Evolutionary conservation across 148 eudicot species (phyloP).

Genomic region (Rhododendron henanense): DNA sequence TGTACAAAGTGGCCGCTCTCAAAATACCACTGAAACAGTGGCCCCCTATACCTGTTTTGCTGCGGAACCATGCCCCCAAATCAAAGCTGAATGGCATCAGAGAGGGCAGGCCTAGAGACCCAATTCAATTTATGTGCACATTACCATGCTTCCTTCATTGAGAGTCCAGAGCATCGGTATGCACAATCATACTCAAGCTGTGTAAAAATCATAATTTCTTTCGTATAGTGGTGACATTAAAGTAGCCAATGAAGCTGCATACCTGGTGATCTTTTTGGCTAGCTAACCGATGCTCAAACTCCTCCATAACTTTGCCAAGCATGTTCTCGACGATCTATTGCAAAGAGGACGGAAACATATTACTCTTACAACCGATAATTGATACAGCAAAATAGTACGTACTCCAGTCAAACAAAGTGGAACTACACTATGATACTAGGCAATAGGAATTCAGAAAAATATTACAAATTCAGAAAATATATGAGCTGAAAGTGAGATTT

Average conservation of each 20-base stretch:
- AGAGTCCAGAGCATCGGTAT: no score
- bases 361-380: not conserved
- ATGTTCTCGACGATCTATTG: slow-evolving; percentile 65
- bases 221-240: not conserved
- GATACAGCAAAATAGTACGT: not conserved
- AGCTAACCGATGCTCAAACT: slow-evolving; percentile 59
- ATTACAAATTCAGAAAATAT: not conserved
- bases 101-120: no score
- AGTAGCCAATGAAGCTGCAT: slow-evolving; percentile 13
- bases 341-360: not conserved
- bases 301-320: slow-evolving; percentile 74
- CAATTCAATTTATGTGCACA: no score
- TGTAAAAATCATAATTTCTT: not conserved
- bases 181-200: not conserved
- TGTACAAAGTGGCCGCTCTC: no score
- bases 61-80: no score
- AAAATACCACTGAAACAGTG: no score
- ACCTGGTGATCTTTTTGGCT: slow-evolving; percentile 49
- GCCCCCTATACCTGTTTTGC: no score
- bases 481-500: not conserved
- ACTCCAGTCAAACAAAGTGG: not conserved
- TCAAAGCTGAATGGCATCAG: no score
- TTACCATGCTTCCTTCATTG: no score
- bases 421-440: not conserved
- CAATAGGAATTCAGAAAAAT: not conserved